phyloP scores from a whole-genome alignment of 805 yeast genomes.

The Maudiozyma bulderi region DNA sequence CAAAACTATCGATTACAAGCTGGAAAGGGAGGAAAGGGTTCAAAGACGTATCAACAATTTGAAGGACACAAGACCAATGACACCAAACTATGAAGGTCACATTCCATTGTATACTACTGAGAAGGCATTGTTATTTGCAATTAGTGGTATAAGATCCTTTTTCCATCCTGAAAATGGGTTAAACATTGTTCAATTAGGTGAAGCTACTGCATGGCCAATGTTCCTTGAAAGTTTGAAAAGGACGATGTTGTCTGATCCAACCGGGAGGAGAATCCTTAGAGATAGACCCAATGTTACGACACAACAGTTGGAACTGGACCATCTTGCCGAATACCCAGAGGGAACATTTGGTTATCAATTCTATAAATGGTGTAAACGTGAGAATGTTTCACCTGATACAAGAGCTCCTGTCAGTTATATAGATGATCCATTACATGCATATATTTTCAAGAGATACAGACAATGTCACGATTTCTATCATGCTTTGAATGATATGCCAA shows the following conservation, averaged over 20 bases:
- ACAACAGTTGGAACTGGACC: conserved; percentile 52
- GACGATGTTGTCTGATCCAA: conserved; percentile 64
- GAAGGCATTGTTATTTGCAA: conserved; percentile 49
- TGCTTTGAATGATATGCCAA: conserved; percentile 81
- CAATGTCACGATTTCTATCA: conserved; percentile 97
- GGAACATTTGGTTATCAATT: conserved; percentile 75
- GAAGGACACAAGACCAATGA: conserved; percentile 21
- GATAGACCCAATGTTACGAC: conserved; percentile 82
- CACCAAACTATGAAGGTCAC: conserved; percentile 59
- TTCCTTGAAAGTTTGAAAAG: conserved; percentile 53
- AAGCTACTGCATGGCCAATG: conserved; percentile 70
- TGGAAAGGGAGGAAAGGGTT: conserved; percentile 28
- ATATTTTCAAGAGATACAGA: conserved; percentile 85
- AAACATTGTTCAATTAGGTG: conserved; percentile 78
- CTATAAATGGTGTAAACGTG: conserved; percentile 69
- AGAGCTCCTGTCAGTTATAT: conserved; percentile 81
- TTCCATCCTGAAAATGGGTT: conserved; percentile 68
- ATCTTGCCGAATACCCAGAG: conserved; percentile 49
- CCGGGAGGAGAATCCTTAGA: conserved; percentile 67
- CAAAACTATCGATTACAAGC: conserved; percentile 28
- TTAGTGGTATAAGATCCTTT: conserved; percentile 71
- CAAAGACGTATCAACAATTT: conserved; percentile 19
- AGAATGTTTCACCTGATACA: conserved; percentile 90
- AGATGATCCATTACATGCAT: conserved; percentile 84
- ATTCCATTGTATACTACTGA: conserved; percentile 64